Evolutionary conservation across 805 yeast genomes (phyloP).

Genomic region (Teunomyces barrocoloradensis): DNA sequence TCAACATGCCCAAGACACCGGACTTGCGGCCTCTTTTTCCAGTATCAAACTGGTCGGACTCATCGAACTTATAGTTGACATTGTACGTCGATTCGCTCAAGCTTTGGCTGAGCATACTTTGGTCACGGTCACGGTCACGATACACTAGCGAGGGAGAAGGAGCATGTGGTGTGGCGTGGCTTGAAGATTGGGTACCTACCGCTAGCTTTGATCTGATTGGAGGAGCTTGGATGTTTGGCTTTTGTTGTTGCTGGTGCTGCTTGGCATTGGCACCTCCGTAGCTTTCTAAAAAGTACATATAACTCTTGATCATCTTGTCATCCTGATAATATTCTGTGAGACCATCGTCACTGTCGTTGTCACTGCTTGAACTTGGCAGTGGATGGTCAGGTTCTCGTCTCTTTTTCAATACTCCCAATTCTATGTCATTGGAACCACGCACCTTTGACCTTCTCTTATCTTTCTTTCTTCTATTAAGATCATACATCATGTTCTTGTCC

Average conservation of each 20-base stretch:
- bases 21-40: slow-evolving; percentile 29
- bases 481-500: slow-evolving; percentile 44
- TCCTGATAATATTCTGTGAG: slow-evolving; percentile 51
- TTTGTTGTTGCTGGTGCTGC: slow-evolving; percentile 1
- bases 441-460: slow-evolving; percentile 13
- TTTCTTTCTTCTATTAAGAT: slow-evolving; percentile 20
- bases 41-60: slow-evolving; percentile 33
- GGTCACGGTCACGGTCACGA: background rate
- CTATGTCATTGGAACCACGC: slow-evolving; percentile 11
- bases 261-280: slow-evolving; percentile 43
- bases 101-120: slow-evolving; percentile 8
- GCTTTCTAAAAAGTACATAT: slow-evolving; percentile 81
- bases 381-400: slow-evolving; percentile 5
- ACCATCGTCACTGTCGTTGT: slow-evolving; percentile 26
- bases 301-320: slow-evolving; percentile 89
- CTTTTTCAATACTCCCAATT: slow-evolving; percentile 14
- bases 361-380: slow-evolving; percentile 13
- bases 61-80: slow-evolving; percentile 22
- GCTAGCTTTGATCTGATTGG: background rate
- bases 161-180: background rate
- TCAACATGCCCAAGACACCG: slow-evolving; percentile 78
- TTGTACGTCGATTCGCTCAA: slow-evolving; percentile 27
- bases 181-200: background rate
- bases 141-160: background rate
- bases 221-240: background rate